A percentile compares a stretch with the other conserved stretches of the same genome.
phyloP scores from a whole-genome alignment of 2,329 filamentous ascomycete genomes.

The Talaromyces sp. region DNA sequence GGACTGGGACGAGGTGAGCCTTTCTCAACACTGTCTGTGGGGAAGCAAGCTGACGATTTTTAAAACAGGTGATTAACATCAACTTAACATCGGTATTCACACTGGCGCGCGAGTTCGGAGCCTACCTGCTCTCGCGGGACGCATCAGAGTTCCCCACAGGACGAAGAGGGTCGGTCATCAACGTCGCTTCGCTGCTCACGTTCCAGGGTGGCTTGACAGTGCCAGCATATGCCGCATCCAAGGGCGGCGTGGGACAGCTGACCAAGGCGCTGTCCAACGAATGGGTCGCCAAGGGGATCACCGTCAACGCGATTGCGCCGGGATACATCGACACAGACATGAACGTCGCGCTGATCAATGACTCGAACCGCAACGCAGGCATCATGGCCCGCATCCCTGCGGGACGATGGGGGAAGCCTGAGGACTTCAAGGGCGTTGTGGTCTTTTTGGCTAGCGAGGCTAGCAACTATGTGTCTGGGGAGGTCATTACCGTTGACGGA shows the following conservation, averaged over 20 bases:
- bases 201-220: constrained; percentile 88
- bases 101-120: constrained; percentile 31
- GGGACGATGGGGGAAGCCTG: constrained; percentile 73
- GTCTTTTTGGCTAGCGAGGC: constrained; percentile 72
- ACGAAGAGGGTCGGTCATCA: constrained; percentile 58
- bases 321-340: constrained; percentile 94
- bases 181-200: constrained; percentile 72
- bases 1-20: constrained; percentile 65
- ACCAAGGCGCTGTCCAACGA: constrained; percentile 84
- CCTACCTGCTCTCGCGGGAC: constrained; percentile 26
- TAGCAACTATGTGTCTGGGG: constrained; percentile 77
- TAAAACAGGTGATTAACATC: constrained; percentile 66
- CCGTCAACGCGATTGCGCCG: constrained; percentile 82
- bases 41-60: background rate
- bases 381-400: constrained; percentile 80
- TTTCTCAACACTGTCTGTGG: background rate
- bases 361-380: constrained; percentile 62
- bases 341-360: constrained; percentile 76
- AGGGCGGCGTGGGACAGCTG: constrained; percentile 78
- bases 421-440: constrained; percentile 80
- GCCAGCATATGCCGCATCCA: constrained; percentile 79
- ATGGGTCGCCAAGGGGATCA: constrained; percentile 74
- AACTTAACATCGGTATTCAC: constrained; percentile 81
- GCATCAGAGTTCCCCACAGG: constrained; percentile 24
- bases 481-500: constrained; percentile 78